Evolutionary conservation across 2,329 filamentous ascomycete genomes (phyloP).

Genomic region (Epichloe typhina): DNA sequence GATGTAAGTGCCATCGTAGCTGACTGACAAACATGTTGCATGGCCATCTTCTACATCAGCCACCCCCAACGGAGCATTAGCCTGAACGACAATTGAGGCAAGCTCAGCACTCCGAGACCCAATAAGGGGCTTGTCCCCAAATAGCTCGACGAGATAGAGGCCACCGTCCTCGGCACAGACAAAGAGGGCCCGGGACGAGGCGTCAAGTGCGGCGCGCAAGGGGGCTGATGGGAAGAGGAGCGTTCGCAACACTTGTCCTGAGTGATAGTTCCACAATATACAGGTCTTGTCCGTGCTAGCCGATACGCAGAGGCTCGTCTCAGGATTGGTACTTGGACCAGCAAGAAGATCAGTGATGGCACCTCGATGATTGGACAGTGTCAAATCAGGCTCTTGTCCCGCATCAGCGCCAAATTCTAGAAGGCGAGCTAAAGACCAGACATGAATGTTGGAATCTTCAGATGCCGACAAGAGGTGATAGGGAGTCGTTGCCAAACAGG

Average conservation of each 20-base stretch:
- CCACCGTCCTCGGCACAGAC: conserved; percentile 69
- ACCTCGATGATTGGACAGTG: conserved; percentile 64
- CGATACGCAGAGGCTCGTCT: conserved; percentile 73
- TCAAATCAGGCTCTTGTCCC: conserved; percentile 58
- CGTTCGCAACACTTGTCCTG: conserved; percentile 63
- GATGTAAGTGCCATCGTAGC: conserved; percentile 69
- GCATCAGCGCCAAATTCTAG: conserved; percentile 44
- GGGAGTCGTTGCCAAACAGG: conserved; percentile 58
- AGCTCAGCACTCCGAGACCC: conserved; percentile 36
- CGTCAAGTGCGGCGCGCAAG: conserved; percentile 62
- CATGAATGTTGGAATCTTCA: conserved; percentile 77
- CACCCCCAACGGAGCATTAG: conserved; percentile 39
- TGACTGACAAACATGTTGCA: conserved; percentile 56
- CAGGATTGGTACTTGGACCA: conserved; percentile 52
- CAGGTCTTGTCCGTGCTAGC: conserved; percentile 77
- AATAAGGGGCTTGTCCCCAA: conserved; percentile 42
- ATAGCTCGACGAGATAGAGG: conserved; percentile 67
- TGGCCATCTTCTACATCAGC: conserved; percentile 50
- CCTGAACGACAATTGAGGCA: conserved; percentile 44
- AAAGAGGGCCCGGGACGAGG: conserved; percentile 71
- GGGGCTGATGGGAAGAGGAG: conserved; percentile 62
- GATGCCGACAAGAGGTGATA: conserved; percentile 67
- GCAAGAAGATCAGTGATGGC: conserved; percentile 52
- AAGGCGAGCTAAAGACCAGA: conserved; percentile 74
- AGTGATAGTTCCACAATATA: conserved; percentile 85